A percentile compares a stretch with the other conserved stretches of the same genome.
Conservation (phyloP, 495 filamentous ascomycete species). For the Aspergillus baeticus region DNA sequence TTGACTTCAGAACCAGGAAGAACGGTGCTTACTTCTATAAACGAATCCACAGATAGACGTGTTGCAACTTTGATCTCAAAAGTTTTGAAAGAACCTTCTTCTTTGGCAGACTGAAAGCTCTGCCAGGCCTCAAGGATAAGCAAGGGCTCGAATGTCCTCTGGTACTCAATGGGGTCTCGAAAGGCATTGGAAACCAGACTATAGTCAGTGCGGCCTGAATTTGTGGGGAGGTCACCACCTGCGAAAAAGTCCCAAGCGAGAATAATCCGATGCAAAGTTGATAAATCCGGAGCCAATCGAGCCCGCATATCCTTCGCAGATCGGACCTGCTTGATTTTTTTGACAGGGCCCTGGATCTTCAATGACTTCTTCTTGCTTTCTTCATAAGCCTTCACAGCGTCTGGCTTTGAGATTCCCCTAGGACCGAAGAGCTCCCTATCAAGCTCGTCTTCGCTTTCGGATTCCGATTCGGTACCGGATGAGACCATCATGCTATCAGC, state of each 20-base stretch:
- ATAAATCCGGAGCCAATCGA: conserved; percentile 84
- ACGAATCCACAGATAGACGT: conserved; percentile 85
- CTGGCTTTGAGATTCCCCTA: conserved; percentile 39
- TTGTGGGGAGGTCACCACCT: conserved; percentile 76
- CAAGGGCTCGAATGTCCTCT: conserved; percentile 85
- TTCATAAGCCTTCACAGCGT: conserved; percentile 52
- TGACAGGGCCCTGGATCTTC: conserved; percentile 67
- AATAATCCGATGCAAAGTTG: conserved; percentile 77
- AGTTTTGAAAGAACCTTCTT: conserved; percentile 74
- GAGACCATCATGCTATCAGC: conserved; percentile 86
- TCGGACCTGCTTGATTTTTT: conserved; percentile 71
- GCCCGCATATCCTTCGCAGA: conserved; percentile 92
- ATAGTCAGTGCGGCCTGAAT: conserved; percentile 64
- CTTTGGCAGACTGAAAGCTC: conserved; percentile 82
- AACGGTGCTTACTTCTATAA: conserved; percentile 83
- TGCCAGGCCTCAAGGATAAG: conserved; percentile 95
- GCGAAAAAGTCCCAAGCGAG: conserved; percentile 94
- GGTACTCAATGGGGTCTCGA: conserved; percentile 71
- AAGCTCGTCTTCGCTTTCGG: conserved; percentile 67
- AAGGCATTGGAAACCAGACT: conserved; percentile 74
- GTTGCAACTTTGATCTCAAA: conserved; percentile 84
- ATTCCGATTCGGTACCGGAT: conserved; percentile 68
- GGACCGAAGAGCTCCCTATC: conserved; percentile 61
- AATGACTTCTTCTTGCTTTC: conserved; percentile 53
- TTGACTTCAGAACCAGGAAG: conserved; percentile 68